Percentiles rank a stretch among this genome's conserved stretches.
These are phyloP conservation scores for Acorus calamus DNA, from an alignment of 106 monocot species.

Conservation along the genomic window DNA sequence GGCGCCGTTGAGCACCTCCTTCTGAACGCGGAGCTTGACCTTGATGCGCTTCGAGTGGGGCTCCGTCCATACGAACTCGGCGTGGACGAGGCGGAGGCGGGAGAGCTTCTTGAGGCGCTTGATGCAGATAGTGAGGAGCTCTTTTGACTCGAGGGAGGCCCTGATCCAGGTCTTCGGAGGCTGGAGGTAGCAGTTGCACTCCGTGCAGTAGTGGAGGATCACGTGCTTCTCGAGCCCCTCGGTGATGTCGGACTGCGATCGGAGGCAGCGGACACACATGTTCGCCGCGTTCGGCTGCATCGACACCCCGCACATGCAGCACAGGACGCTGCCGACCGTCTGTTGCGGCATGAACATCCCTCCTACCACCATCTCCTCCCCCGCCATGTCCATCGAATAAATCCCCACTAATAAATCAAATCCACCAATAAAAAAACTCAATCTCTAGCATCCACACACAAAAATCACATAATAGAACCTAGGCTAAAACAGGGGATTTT, in stretches of 20 bases:
- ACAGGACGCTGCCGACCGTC: conserved; percentile 40
- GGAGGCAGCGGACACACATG: conserved; percentile 53
- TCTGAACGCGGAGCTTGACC: conserved; percentile 55
- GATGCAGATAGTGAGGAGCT: conserved; percentile 46
- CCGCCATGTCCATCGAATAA: too few species aligned
- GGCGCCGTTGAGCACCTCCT: conserved; percentile 54
- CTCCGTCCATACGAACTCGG: conserved; percentile 82
- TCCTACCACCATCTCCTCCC: conserved; percentile 16
- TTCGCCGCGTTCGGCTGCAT: conserved; percentile 51
- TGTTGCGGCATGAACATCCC: conserved; percentile 57
- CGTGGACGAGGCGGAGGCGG: conserved; percentile 28
- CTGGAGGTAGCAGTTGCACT: conserved; percentile 48
- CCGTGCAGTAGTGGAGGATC: conserved; percentile 41
- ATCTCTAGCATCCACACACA: too few species aligned
- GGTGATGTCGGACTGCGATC: conserved; percentile 42
- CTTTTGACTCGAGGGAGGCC: conserved; percentile 42
- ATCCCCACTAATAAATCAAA: too few species aligned
- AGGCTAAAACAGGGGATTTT: too few species aligned
- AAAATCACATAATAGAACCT: too few species aligned
- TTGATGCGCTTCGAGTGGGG: conserved; percentile 89
- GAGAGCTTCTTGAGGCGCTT: conserved; percentile 19
- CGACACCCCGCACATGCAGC: conserved; percentile 45
- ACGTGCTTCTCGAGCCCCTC: conserved; percentile 40
- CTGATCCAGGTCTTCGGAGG: conserved; percentile 44
- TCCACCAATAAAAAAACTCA: too few species aligned